Base-by-base conservation (phyloP, 1,284 basidiomycete species). In the Quambalaria eucalypti region DNA sequence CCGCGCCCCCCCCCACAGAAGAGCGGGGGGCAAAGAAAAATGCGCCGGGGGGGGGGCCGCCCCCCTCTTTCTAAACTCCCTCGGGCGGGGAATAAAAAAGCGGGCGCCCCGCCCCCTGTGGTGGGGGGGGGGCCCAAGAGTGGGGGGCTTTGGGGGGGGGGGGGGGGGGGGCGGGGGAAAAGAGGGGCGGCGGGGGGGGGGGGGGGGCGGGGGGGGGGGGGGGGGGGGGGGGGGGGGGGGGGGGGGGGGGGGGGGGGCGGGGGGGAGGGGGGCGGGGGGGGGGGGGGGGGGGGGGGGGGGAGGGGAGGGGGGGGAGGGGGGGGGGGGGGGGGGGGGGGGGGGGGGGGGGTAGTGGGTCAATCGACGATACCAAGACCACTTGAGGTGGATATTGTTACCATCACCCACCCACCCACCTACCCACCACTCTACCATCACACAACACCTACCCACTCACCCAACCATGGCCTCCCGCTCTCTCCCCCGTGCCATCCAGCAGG, bases 401-500 rank as follows among this genome's bases (percentile, higher is more conserved):
- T 21, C 36, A 39, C 36, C 21, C 36, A 39, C 21, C 16, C 36
- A 14, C 36, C 31, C 10, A n/a, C 4, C 4, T 39, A 39, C 10
- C 4, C 36, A 4, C 5, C 36, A 39, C 36, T n/a, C 21, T 21
- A n/a, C n/a, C n/a, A n/a, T n/a, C n/a, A n/a, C n/a, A n/a, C n/a
- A n/a, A n/a, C n/a, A n/a, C n/a, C n/a, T n/a, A n/a, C 8, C 31
- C 31, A 33, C 31, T 33, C 31, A 8, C 16, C 16, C 31, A 8
- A 26, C 42, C 12, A 56, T 58, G 54, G 55, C 56, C 25, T 42
- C 50, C 31, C 59, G 59, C 50, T 50, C 57, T 25, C 38, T 60
- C 47, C 54, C 57, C 36, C 51, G 51, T 46, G 57, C 50, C 46
- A 44, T 56, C 28, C 50, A 44, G 28, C 58, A 60, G 57, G 57